Evolutionary conservation across 2,329 filamentous ascomycete species (phyloP).

Genomic region (Fusarium buharicum): DNA sequence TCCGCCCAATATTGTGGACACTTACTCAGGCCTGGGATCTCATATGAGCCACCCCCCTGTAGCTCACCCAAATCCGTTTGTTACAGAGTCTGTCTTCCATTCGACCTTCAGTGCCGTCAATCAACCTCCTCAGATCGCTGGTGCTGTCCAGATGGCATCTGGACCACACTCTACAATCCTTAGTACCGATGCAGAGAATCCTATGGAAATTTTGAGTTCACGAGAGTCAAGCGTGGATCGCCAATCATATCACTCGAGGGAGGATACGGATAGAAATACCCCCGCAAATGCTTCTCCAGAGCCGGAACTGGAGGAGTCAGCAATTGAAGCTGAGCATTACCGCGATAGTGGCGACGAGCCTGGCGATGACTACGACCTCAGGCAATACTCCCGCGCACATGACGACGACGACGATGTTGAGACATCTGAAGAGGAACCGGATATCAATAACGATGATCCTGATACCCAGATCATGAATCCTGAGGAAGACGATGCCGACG

Average conservation of each 20-base stretch:
- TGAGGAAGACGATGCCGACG: slow-evolving; percentile 34
- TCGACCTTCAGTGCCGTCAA: slow-evolving; percentile 12
- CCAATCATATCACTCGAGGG: slow-evolving; percentile 13
- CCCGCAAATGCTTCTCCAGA: slow-evolving; percentile 12
- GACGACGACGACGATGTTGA: slow-evolving; percentile 51
- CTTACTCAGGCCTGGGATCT: slow-evolving; percentile 21
- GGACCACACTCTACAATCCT: slow-evolving; percentile 15
- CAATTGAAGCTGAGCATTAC: slow-evolving; percentile 39
- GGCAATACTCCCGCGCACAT: slow-evolving; percentile 48
- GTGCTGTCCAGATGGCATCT: slow-evolving; percentile 21
- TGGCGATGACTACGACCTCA: slow-evolving; percentile 51
- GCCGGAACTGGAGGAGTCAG: slow-evolving; percentile 19
- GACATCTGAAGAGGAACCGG: slow-evolving; percentile 45
- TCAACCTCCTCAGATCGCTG: slow-evolving; percentile 21
- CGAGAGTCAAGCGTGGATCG: slow-evolving; percentile 16
- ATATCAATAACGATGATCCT: slow-evolving; percentile 42
- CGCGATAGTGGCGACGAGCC: slow-evolving; percentile 44
- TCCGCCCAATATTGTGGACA: slow-evolving; percentile 11
- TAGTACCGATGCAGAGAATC: slow-evolving; percentile 34
- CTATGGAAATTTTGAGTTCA: slow-evolving; percentile 41
- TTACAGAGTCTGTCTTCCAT: slow-evolving; percentile 17
- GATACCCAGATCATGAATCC: slow-evolving; percentile 39
- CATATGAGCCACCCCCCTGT: neutral
- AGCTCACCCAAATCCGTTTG: slow-evolving; percentile 19
- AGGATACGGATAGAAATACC: slow-evolving; percentile 5